A percentile compares a stretch with the other conserved stretches of the same genome.
Conservation (phyloP, 2,329 filamentous ascomycete genomes). For the Fusarium sarcochroum region DNA sequence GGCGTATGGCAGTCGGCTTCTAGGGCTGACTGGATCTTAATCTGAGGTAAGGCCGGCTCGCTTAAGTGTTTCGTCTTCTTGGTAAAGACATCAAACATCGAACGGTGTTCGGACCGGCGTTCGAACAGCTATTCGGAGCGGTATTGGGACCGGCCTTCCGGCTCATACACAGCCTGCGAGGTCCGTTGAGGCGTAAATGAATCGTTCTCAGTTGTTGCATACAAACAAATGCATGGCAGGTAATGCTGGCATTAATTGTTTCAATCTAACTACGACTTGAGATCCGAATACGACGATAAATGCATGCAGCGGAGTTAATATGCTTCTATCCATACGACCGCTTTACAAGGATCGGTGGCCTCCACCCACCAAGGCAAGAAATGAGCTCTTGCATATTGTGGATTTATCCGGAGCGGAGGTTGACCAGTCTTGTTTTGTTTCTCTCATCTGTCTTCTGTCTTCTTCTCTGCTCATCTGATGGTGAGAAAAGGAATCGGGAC, state of each 20-base stretch:
- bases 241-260: too few species aligned
- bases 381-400: slow-evolving; percentile 49
- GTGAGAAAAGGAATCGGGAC: slow-evolving; percentile 36
- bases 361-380: slow-evolving; percentile 42
- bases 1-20: neutral
- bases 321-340: slow-evolving; percentile 13
- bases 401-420: slow-evolving; percentile 50
- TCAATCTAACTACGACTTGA: too few species aligned
- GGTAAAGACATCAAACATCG: neutral
- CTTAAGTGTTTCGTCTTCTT: slow-evolving; percentile 15
- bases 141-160: slow-evolving; percentile 2
- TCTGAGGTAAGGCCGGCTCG: slow-evolving; percentile 10
- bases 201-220: slow-evolving; percentile 17
- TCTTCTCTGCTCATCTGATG: slow-evolving; percentile 38
- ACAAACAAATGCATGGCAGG: slow-evolving; percentile 11
- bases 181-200: neutral
- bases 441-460: slow-evolving; percentile 37
- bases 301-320: slow-evolving; percentile 33
- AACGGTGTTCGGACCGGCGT: slow-evolving; percentile 17
- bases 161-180: slow-evolving; percentile 1
- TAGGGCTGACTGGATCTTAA: neutral
- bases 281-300: slow-evolving; percentile 31
- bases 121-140: neutral
- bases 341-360: slow-evolving; percentile 42
- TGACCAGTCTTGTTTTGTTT: slow-evolving; percentile 39